phyloP scores from a whole-genome alignment of 768 basidiomycete genomes.

The Pleurotus pulmonarius region DNA sequence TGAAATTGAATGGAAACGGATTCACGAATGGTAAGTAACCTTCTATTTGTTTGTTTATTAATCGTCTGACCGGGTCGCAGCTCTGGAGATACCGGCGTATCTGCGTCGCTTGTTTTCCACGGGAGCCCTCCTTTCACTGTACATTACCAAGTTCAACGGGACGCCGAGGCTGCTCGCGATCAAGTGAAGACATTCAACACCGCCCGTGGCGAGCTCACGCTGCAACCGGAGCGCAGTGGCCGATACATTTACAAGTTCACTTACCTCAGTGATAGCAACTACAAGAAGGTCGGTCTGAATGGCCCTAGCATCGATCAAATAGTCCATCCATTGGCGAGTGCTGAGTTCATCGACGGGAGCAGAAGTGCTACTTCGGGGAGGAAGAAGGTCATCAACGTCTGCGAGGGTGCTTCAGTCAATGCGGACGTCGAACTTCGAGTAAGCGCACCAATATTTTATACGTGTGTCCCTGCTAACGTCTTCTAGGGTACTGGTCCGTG shows the following conservation, averaged over 20 bases:
- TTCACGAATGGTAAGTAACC: slow-evolving; percentile 77
- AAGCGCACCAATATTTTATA: slow-evolving; percentile 15
- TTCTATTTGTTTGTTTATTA: background rate
- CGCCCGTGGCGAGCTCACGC: slow-evolving; percentile 76
- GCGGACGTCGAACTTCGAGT: slow-evolving; percentile 83
- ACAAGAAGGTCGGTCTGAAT: slow-evolving; percentile 69
- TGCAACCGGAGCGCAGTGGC: slow-evolving; percentile 87
- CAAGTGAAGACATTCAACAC: slow-evolving; percentile 54
- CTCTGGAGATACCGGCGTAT: slow-evolving; percentile 89
- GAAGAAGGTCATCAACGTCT: slow-evolving; percentile 65
- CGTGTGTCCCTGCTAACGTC: background rate
- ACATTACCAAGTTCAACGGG: slow-evolving; percentile 70
- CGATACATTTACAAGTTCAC: slow-evolving; percentile 83
- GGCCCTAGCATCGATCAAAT: slow-evolving; percentile 82
- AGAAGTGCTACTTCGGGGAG: slow-evolving; percentile 33
- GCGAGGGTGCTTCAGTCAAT: slow-evolving; percentile 71
- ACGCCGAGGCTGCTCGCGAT: slow-evolving; percentile 62
- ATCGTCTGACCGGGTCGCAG: slow-evolving; percentile 29
- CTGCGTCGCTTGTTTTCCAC: slow-evolving; percentile 79
- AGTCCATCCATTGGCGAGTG: slow-evolving; percentile 85
- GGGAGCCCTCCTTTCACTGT: slow-evolving; percentile 90
- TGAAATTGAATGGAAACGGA: slow-evolving; percentile 84
- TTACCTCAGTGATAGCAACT: slow-evolving; percentile 79
- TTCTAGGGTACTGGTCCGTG: slow-evolving; percentile 85
- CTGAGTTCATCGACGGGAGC: slow-evolving; percentile 51